Conservation (phyloP, 495 filamentous ascomycete species). For the Talaromyces proteolyticus region DNA sequence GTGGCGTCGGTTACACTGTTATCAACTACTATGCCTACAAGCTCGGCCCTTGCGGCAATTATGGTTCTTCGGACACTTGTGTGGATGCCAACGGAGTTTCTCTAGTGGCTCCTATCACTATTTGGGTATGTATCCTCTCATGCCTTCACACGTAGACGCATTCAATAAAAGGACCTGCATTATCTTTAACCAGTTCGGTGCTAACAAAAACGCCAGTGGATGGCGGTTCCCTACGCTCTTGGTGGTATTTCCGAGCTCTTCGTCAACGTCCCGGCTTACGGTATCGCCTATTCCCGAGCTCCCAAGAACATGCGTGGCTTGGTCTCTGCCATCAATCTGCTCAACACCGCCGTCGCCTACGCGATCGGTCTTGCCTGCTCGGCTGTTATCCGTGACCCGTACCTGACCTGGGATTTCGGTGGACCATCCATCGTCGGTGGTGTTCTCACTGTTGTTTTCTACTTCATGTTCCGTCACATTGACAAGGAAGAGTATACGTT, state of each 20-base stretch:
- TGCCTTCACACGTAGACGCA: too few species aligned
- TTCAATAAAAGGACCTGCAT: too few species aligned
- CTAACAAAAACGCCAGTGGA: too few species aligned
- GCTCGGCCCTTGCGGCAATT: slow-evolving; percentile 40
- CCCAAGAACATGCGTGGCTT: slow-evolving; percentile 63
- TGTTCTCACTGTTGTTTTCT: slow-evolving; percentile 42
- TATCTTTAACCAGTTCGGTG: too few species aligned
- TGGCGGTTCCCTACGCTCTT: slow-evolving; percentile 43
- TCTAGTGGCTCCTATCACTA: slow-evolving; percentile 43
- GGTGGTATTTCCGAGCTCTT: slow-evolving; percentile 63
- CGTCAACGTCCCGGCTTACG: slow-evolving; percentile 62
- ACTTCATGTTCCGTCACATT: slow-evolving; percentile 34
- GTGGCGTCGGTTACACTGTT: slow-evolving; percentile 52
- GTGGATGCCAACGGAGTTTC: too few species aligned
- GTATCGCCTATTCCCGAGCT: slow-evolving; percentile 65
- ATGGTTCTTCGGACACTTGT: slow-evolving; percentile 39
- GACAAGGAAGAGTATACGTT: too few species aligned
- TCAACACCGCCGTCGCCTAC: slow-evolving; percentile 41
- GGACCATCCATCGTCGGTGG: slow-evolving; percentile 40
- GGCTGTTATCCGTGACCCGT: slow-evolving; percentile 55
- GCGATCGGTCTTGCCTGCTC: slow-evolving; percentile 48
- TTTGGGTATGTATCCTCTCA: too few species aligned
- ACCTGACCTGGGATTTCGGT: slow-evolving; percentile 48
- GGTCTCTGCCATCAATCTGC: slow-evolving; percentile 58
- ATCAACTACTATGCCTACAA: slow-evolving; percentile 60